These are phyloP conservation scores for Cordyceps javanica DNA, from an alignment of 2,329 filamentous ascomycete species.

Conservation along the genomic window DNA sequence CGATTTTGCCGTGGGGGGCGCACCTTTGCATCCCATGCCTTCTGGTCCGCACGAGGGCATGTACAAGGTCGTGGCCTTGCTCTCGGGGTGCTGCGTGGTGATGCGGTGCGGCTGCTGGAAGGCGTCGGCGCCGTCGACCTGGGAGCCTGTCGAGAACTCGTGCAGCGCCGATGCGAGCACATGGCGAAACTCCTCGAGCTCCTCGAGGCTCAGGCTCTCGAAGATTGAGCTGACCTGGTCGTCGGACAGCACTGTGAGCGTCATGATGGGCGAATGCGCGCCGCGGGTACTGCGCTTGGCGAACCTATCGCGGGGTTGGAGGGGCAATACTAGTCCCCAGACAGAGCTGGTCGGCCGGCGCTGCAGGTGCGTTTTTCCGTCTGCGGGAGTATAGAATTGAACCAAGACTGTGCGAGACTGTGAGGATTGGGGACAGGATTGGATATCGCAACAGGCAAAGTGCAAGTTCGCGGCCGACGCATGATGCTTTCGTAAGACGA, in stretches of 20 bases:
- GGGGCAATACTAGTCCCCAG: not conserved
- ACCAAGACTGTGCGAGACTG: no score
- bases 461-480: not conserved
- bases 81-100: slow-evolving; percentile 39
- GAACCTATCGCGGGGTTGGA: slow-evolving; percentile 10
- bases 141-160: slow-evolving; percentile 54
- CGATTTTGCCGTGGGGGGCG: not conserved
- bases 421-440: not conserved
- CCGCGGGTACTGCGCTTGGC: not conserved
- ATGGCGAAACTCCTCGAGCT: slow-evolving; percentile 46
- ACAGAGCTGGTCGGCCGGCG: no score
- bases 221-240: slow-evolving; percentile 49
- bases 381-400: no score
- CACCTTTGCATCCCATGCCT: slow-evolving; percentile 64
- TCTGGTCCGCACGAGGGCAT: slow-evolving; percentile 63
- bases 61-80: slow-evolving; percentile 59
- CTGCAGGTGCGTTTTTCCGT: not conserved
- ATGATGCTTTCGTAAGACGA: not conserved
- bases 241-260: slow-evolving; percentile 53
- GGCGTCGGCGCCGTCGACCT: slow-evolving; percentile 34
- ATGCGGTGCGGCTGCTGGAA: slow-evolving; percentile 52
- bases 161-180: slow-evolving; percentile 48
- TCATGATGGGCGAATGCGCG: slow-evolving; percentile 36
- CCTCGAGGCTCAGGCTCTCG: slow-evolving; percentile 44
- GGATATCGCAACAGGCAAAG: not conserved